phyloP scores from a whole-genome alignment of 345 rosid species.

The Alliaria petiolata region DNA sequence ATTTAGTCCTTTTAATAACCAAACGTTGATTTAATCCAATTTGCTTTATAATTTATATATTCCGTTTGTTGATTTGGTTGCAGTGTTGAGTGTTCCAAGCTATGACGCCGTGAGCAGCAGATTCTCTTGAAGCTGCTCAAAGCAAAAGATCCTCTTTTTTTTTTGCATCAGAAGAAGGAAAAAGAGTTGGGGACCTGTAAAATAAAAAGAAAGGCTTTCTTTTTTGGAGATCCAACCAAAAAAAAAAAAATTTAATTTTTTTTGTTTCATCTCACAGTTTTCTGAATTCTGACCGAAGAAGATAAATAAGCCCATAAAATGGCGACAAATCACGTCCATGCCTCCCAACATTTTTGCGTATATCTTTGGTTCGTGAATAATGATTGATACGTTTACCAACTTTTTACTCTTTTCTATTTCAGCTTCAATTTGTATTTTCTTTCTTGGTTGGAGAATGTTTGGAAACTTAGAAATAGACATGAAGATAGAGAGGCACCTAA shows the following conservation, averaged over 20 bases:
- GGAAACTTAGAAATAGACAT: background rate
- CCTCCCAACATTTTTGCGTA: background rate
- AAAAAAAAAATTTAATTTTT: no score
- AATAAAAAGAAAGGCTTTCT: background rate
- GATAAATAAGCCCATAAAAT: background rate
- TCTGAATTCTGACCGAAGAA: background rate
- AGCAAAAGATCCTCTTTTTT: conserved; percentile 4
- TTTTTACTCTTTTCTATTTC: background rate
- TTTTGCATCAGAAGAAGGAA: conserved; percentile 16
- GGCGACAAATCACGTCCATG: conserved; percentile 12
- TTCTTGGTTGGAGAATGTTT: background rate
- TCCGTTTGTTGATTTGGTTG: conserved; percentile 30
- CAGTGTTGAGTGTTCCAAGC: conserved; percentile 55
- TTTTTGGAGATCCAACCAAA: background rate
- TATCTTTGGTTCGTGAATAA: conserved; percentile 14
- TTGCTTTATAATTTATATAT: no score
- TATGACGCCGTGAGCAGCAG: conserved; percentile 59
- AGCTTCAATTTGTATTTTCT: background rate
- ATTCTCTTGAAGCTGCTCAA: conserved; percentile 34
- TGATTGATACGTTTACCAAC: conserved; percentile 25
- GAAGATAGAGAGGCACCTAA: conserved; percentile 2
- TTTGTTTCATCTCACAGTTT: conserved; percentile 10
- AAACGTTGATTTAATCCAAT: background rate
- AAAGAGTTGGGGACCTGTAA: background rate
- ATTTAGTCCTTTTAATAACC: background rate